Conservation (phyloP, 169 alveolate genomes). For the Plasmodium gaboni region DNA sequence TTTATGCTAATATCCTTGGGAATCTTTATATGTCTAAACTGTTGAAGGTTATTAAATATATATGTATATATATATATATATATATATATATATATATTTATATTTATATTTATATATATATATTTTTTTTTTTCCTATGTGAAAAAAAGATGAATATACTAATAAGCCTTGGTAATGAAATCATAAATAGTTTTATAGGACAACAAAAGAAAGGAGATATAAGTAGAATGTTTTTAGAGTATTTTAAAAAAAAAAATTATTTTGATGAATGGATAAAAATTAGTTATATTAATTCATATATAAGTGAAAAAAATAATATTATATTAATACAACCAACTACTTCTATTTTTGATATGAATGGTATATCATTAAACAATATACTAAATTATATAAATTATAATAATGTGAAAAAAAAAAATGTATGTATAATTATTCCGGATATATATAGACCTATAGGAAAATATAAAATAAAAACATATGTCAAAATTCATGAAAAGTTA, state of each 20-base stretch:
- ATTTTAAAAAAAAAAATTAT: constrained; percentile 21
- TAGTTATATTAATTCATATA: constrained; percentile 50
- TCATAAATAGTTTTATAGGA: constrained; percentile 9
- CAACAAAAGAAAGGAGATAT: constrained; percentile 49
- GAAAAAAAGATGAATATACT: neutral
- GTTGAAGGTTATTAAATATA: neutral
- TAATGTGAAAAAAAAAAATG: constrained; percentile 22
- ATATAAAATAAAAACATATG: constrained; percentile 55
- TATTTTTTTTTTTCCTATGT: too few species aligned
- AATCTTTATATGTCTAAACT: constrained; percentile 19
- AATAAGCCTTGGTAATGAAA: constrained; percentile 61
- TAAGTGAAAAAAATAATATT: constrained; percentile 35
- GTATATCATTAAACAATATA: constrained; percentile 43
- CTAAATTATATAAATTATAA: constrained; percentile 28
- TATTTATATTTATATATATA: too few species aligned
- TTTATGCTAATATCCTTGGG: constrained; percentile 19
- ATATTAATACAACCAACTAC: constrained; percentile 55
- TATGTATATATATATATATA: neutral
- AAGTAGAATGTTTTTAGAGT: constrained; percentile 39
- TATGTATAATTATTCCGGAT: constrained; percentile 66
- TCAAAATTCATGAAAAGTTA: constrained; percentile 46
- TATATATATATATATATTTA: too few species aligned
- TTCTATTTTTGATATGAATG: constrained; percentile 7
- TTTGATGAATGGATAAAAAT: constrained; percentile 55
- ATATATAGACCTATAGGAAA: constrained; percentile 62